A percentile compares a stretch with the other conserved stretches of the same genome.
These are phyloP conservation scores for Saccharomycopsis vini DNA, from an alignment of 805 yeast genomes.

Conservation along the genomic window DNA sequence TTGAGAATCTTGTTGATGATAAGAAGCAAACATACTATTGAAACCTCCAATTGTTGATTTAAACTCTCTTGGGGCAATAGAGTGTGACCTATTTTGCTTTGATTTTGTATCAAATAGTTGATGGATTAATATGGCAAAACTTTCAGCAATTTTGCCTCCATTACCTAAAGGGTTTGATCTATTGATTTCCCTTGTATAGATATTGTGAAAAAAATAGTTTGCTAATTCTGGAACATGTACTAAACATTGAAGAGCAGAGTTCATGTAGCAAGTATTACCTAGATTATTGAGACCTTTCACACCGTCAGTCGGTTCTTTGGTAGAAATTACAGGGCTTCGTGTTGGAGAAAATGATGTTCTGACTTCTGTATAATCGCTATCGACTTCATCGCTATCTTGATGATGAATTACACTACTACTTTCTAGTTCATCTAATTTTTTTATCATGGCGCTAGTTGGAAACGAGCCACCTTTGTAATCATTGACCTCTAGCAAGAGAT, in stretches of 20 bases:
- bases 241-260: conserved; percentile 85
- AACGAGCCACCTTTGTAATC: conserved; percentile 4
- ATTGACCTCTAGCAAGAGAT: conserved; percentile 9
- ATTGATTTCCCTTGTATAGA: conserved; percentile 61
- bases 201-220: conserved; percentile 58
- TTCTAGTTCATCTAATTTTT: conserved; percentile 7
- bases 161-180: conserved; percentile 75
- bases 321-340: background rate
- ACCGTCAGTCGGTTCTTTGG: conserved; percentile 34
- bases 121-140: conserved; percentile 64
- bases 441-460: conserved; percentile 6
- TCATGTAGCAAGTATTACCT: conserved; percentile 93
- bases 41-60: conserved; percentile 70
- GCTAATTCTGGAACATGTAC: conserved; percentile 78
- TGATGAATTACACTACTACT: background rate
- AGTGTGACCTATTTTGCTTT: conserved; percentile 18
- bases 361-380: conserved; percentile 6
- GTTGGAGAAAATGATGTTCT: background rate
- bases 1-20: conserved; percentile 88
- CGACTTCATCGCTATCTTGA: conserved; percentile 7
- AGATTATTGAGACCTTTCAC: conserved; percentile 56
- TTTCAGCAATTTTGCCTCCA: conserved; percentile 68
- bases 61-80: conserved; percentile 64
- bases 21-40: conserved; percentile 70
- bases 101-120: conserved; percentile 37